Evolutionary conservation across 2,329 filamentous ascomycete genomes (phyloP).

Genomic region (Fusarium ramigenum): DNA sequence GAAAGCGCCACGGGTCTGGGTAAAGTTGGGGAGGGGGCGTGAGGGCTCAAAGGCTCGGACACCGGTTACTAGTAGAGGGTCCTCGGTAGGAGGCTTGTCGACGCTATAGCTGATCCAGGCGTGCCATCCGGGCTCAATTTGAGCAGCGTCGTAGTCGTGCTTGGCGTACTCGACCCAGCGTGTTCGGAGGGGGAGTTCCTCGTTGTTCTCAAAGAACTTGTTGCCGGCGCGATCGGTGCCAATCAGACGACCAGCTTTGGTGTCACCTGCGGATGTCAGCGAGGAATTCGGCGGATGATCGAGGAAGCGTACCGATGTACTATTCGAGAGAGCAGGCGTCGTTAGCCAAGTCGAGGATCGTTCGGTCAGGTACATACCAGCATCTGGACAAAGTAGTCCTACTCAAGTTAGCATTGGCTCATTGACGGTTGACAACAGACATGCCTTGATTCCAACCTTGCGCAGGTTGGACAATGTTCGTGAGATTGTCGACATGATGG

Average conservation of each 20-base stretch:
- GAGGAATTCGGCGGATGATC: not conserved
- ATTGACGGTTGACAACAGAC: conserved; percentile 20
- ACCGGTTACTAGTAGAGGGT: conserved; percentile 74
- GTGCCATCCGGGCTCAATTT: conserved; percentile 97
- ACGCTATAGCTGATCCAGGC: conserved; percentile 96
- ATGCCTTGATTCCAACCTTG: conserved; percentile 87
- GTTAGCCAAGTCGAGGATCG: conserved; percentile 36
- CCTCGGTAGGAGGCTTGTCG: conserved; percentile 83
- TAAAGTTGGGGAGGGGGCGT: conserved; percentile 77
- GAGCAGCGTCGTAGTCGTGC: conserved; percentile 81
- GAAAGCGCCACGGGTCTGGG: conserved; percentile 80
- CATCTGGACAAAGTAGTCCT: conserved; percentile 94
- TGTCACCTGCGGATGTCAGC: conserved; percentile 75
- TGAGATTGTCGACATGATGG: conserved; percentile 86
- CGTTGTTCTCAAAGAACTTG: conserved; percentile 96
- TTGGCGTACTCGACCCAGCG: conserved; percentile 98
- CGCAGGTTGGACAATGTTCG: conserved; percentile 89
- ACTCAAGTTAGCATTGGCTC: conserved; percentile 35
- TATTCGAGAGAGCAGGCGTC: conserved; percentile 45
- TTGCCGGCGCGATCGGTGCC: conserved; percentile 92
- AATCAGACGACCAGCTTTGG: conserved; percentile 89
- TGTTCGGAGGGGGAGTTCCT: conserved; percentile 94
- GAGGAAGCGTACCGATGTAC: conserved; percentile 63
- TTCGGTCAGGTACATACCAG: conserved; percentile 70
- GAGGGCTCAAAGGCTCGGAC: conserved; percentile 79